Evolutionary conservation across 306 rosid genomes (phyloP), one percentile per base, ranked within the genome.

Genomic region (Prunus mume): DNA sequence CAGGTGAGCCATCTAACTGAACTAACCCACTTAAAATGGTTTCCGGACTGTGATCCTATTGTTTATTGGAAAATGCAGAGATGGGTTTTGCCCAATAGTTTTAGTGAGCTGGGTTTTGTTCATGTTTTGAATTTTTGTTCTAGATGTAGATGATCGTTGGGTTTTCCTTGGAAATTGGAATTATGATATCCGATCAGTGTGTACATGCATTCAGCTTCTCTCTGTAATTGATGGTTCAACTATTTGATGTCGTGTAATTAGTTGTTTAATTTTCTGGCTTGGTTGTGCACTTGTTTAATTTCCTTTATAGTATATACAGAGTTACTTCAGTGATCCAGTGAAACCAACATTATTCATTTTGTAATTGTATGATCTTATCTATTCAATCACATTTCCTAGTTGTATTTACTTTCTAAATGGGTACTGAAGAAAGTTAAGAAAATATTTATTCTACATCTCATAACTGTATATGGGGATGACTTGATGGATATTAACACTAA

Each of bases 401-500:
- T 66, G 8, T 20, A 3, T 20, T 11, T 38, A 34, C 6, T 66
- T 66, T 41, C 52, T 43, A 30, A 66, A 24, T 12, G 20, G 25
- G 71, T 41, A 6, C 19, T 22, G 13, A 24, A 46, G 6, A 20
- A 45, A 58, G 64, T 24, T 61, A 3, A 9, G 4, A 28, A 62
- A 27, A 14, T 5, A 61, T 27, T 24, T n/a, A 3, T 51, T 1
- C 61, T 20, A 22, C 32, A n/a, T n/a, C 34, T 32, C 34, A 5
- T 22, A 64, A 38, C 25, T 34, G 15, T 66, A 24, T 46, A 32
- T 28, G 13, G 27, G 64, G 47, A 51, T 65, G 51, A 30, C 51
- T 74, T 3, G 79, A 75, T 75, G 45, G 4, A n/a, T 72, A 3
- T 24, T 45, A 51, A 51, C 27, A 75, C 63, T 22, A 34, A n/a